phyloP scores from a whole-genome alignment of 495 filamentous ascomycete genomes.

The Penicillium canariense region DNA sequence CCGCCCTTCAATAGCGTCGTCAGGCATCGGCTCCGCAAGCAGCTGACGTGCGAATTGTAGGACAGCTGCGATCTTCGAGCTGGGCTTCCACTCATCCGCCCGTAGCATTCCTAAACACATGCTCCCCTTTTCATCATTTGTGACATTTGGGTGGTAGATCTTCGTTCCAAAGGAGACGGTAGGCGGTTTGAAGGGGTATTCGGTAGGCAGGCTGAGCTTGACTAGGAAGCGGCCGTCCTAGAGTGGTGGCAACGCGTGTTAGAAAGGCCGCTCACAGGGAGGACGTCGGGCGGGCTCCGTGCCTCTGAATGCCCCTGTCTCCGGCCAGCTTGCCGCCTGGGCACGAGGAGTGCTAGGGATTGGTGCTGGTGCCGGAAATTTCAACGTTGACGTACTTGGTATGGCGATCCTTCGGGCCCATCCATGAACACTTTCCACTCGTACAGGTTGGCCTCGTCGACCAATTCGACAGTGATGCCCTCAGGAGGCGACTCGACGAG shows the following conservation, averaged over 20 bases:
- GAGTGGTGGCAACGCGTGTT: neutral
- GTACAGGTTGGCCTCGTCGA: slow-evolving; percentile 72
- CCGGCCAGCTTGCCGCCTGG: neutral
- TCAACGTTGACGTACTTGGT: slow-evolving; percentile 50
- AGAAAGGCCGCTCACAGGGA: slow-evolving; percentile 3
- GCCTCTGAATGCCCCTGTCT: neutral
- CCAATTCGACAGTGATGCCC: slow-evolving; percentile 63
- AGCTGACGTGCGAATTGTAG: slow-evolving; percentile 76
- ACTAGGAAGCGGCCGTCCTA: slow-evolving; percentile 79
- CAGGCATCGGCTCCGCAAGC: slow-evolving; percentile 82
- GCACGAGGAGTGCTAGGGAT: no score
- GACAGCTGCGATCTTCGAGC: slow-evolving; percentile 71
- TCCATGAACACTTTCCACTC: slow-evolving; percentile 79
- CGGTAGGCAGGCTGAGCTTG: slow-evolving; percentile 68
- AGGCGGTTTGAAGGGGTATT: slow-evolving; percentile 96
- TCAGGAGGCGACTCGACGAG: slow-evolving; percentile 60
- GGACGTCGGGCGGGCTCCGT: neutral
- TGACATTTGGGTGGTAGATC: slow-evolving; percentile 98
- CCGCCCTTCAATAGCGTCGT: slow-evolving; percentile 86
- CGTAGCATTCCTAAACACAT: slow-evolving; percentile 93
- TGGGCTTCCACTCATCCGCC: slow-evolving; percentile 92
- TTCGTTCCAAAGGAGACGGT: slow-evolving; percentile 84
- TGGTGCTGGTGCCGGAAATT: neutral
- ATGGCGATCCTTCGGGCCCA: slow-evolving; percentile 69
- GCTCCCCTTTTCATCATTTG: slow-evolving; percentile 85